These are phyloP conservation scores for Globisporangium uncinulatum DNA, from an alignment of 352 stramenopile species.

Conservation along the genomic window DNA sequence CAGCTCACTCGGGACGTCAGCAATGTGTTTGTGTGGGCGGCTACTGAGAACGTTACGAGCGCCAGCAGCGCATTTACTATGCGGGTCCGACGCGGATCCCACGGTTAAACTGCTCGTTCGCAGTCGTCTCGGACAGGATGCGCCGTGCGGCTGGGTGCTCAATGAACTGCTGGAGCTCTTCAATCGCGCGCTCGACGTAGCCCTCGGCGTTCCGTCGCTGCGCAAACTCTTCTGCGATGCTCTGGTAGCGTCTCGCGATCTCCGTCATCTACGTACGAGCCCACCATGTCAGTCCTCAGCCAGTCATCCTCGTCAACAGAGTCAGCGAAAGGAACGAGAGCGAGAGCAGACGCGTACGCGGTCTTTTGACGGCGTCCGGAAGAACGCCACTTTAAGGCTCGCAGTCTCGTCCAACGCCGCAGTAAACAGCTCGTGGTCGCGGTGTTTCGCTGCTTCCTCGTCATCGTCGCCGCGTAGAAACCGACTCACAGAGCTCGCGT, in stretches of 20 bases:
- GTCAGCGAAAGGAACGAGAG: background rate
- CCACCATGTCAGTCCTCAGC: background rate
- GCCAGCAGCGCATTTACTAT: background rate
- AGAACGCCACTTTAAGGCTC: conserved; percentile 54
- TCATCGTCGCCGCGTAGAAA: conserved; percentile 66
- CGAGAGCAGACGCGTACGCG: conserved; percentile 23
- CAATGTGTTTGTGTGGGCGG: background rate
- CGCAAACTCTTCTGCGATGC: conserved; percentile 61
- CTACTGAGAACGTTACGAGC: background rate
- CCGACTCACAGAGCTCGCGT: conserved; percentile 48
- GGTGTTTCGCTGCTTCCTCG: conserved; percentile 20
- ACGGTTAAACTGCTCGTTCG: conserved; percentile 50
- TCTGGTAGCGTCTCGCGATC: conserved; percentile 67
- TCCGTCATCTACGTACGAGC: conserved; percentile 47
- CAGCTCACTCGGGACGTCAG: background rate
- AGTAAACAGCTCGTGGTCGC: conserved; percentile 30
- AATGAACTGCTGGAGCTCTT: conserved; percentile 71
- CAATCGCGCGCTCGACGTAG: conserved; percentile 64
- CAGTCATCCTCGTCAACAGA: background rate
- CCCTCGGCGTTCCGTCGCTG: conserved; percentile 57
- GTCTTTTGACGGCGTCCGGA: conserved; percentile 59
- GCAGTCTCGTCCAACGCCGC: conserved; percentile 48
- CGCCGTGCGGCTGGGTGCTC: conserved; percentile 60
- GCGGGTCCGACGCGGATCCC: conserved; percentile 70
- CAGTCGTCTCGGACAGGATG: conserved; percentile 59